phyloP scores from a whole-genome alignment of 306 rosid genomes.

The Glycine latifolia region DNA sequence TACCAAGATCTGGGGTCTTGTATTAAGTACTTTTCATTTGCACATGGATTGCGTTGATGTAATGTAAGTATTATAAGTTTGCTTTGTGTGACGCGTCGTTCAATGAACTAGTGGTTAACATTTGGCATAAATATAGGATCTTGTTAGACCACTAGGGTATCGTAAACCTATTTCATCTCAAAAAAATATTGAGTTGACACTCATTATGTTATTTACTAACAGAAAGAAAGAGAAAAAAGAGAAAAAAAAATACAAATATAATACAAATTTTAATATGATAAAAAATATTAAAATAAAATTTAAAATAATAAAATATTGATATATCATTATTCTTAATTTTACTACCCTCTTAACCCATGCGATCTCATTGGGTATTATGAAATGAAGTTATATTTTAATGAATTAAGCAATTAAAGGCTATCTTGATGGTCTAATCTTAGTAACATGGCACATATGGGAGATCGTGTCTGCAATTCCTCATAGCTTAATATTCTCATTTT shows the following conservation, averaged over 20 bases:
- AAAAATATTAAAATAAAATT: too few species aligned
- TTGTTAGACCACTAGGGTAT: slow-evolving; percentile 58
- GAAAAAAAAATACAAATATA: not conserved
- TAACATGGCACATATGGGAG: slow-evolving; percentile 76
- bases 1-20: slow-evolving; percentile 32
- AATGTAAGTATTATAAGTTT: slow-evolving; percentile 18
- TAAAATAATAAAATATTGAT: too few species aligned
- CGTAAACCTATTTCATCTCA: slow-evolving; percentile 43
- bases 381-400: slow-evolving; percentile 30
- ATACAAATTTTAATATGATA: slow-evolving; percentile 17
- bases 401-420: slow-evolving; percentile 39
- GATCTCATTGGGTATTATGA: slow-evolving; percentile 43
- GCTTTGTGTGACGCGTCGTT: slow-evolving; percentile 14
- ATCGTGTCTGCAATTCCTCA: slow-evolving; percentile 54
- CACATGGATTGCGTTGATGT: not conserved
- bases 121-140: slow-evolving; percentile 57
- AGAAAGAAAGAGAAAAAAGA: too few species aligned
- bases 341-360: slow-evolving; percentile 39
- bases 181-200: too few species aligned
- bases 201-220: too few species aligned
- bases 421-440: slow-evolving; percentile 57
- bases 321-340: not conserved
- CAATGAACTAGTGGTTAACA: slow-evolving; percentile 42
- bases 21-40: slow-evolving; percentile 30
- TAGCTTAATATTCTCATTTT: slow-evolving; percentile 55